Evolutionary conservation across 352 stramenopile genomes (phyloP), one percentile per base, ranked within the genome.

Genomic region (Phytophthora rubi): DNA sequence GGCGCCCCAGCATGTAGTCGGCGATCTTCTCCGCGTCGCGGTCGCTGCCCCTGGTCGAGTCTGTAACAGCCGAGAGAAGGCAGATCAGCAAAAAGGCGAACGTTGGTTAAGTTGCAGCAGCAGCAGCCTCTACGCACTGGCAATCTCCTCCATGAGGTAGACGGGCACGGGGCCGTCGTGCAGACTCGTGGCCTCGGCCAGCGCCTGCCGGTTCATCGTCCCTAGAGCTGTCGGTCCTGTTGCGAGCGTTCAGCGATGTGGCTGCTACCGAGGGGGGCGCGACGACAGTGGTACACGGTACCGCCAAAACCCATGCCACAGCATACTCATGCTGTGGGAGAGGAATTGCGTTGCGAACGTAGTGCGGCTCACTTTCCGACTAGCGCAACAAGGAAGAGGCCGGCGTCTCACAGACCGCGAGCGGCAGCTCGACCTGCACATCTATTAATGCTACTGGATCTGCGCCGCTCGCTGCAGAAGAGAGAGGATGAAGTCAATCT

Each of bases 141-240:
- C 81, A 47, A 94, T 94, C 69, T 96, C 81, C 66, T 93, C 84
- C 85, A 96, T 92, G 53, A 96, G 77, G 51, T 96, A 96, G 44
- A 89, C 79, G 42, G 89, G 83, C 68, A 95, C 89, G 35, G 86
- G 77, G 2, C 82, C 89, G 61, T 96, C 89, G 60, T 96, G 89
- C 12, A 96, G 76, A 70, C 83, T 96, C 65, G 89, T 95, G 66
- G 84, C 86, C 72, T 96, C 89, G 9, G 85, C 82, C 58, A 96
- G 70, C 53, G 83, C 68, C 75, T 94, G 85, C 48, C 89, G 81
- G 71, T 94, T 94, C 88, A 96, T 96, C 10, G 52, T 62, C 58
- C 39, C 39, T 39, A 8, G 26, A 35, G 48, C 48, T 26, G 26
- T 42, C 3, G 16, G 54, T 55, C 23, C 18, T 49, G 13, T 53